Evolutionary conservation across 306 rosid genomes (phyloP), one percentile per base, ranked within the genome.

Genomic region (Medicago lupulina): DNA sequence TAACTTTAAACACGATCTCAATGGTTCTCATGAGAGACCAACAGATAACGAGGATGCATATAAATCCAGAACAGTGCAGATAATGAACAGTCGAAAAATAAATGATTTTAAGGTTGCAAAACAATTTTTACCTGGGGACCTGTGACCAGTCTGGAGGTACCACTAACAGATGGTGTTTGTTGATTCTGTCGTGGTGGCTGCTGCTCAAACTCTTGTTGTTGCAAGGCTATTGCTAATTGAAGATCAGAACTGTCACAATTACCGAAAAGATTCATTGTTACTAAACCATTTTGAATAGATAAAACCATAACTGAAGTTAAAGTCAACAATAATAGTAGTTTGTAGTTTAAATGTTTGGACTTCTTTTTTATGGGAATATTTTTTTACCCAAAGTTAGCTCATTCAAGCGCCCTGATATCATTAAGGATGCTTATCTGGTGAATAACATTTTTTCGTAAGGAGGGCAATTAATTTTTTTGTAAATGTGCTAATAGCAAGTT

Each of bases 151-250:
- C 97, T 89, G 79, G 96, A 88, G 80, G 82, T 82, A 55, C 86
- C 82, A 69, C 59, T 70, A 66, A 38, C 12, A 39, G 97, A 74
- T 78, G 91, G 77, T 69, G 85, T 96, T 84, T 85, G 97, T 12
- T 74, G 44, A 80, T 72, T 90, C 17, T 85, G 92, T 28, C 86
- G 97, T 62, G 84, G 90, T 17, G 92, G 88, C 65, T 83, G 97
- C 76, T 96, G 98, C 61, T 90, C 99, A 74, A 92, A 92, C 87
- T 96, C 99, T 79, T 92, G 96, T 76, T 96, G 99, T 84, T 96
- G 99, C 83, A 96, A 90, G 64, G 97, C 94, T 75, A 92, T 89
- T 65, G 99, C 99, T 81, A 96, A 75, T 87, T 91, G 97, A 80
- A 96, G 86, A 85, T 96, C 99, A 78, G 96, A 74, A 78, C 99